A percentile compares a stretch with the other conserved stretches of the same genome.
Evolutionary conservation across 2,329 filamentous ascomycete genomes (phyloP).

Genomic region (Hirsutella thompsonii): DNA sequence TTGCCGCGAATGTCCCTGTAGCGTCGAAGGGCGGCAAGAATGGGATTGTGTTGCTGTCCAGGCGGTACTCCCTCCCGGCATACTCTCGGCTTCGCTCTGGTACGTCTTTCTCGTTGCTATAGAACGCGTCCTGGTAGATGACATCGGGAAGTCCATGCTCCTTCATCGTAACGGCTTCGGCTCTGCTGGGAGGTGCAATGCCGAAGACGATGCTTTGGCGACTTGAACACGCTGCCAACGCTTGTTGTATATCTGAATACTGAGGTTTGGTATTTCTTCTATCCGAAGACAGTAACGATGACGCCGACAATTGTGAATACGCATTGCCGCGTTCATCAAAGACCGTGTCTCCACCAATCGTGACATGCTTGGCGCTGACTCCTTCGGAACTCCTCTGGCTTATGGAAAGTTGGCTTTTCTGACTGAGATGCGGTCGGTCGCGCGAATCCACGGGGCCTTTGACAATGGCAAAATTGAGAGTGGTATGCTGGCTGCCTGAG

Average conservation of each 20-base stretch:
- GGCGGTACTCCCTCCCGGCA: conserved; percentile 71
- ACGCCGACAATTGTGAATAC: not conserved
- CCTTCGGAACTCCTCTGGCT: conserved; percentile 35
- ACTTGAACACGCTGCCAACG: not conserved
- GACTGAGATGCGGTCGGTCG: conserved; percentile 53
- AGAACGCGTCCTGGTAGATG: conserved; percentile 77
- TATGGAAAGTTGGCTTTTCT: conserved; percentile 32
- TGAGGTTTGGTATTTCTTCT: not conserved
- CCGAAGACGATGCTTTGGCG: conserved; percentile 11
- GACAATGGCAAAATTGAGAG: conserved; percentile 57
- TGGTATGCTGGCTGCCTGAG: conserved; percentile 18
- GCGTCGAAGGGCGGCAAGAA: conserved; percentile 71
- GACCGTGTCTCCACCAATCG: conserved; percentile 5
- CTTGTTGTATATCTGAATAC: not conserved
- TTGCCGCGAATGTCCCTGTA: conserved; percentile 39
- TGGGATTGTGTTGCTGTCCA: conserved; percentile 62
- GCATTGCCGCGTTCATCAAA: not conserved
- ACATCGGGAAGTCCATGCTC: conserved; percentile 40
- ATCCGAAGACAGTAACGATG: not conserved
- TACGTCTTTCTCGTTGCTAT: conserved; percentile 73
- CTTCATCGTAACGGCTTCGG: conserved; percentile 10
- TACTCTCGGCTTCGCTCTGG: conserved; percentile 69
- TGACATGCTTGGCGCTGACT: conserved; percentile 10
- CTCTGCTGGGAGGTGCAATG: conserved; percentile 13
- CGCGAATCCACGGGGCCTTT: conserved; percentile 60